Evolutionary conservation across 108 stramenopile genomes (phyloP).

Genomic region (Skeletonema grethae): DNA sequence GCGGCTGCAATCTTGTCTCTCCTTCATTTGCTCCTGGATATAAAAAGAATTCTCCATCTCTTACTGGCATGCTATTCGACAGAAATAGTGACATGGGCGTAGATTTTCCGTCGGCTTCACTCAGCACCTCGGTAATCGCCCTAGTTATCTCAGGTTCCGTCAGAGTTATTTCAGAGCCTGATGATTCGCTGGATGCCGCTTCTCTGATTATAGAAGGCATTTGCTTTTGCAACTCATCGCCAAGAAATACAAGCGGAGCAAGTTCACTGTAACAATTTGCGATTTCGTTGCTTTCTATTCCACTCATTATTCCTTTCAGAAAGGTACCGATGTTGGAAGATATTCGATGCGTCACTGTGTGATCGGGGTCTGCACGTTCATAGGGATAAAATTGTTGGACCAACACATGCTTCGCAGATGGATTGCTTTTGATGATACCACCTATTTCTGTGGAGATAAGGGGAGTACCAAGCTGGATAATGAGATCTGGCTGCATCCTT

Average conservation of each 20-base stretch:
- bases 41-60: conserved; percentile 90
- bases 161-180: conserved; percentile 24
- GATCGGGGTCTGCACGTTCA: conserved; percentile 73
- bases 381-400: conserved; percentile 63
- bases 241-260: conserved; percentile 61
- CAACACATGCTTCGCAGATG: conserved; percentile 56
- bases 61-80: conserved; percentile 93
- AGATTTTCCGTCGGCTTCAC: conserved; percentile 23
- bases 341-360: conserved; percentile 71
- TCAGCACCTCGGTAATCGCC: conserved; percentile 61
- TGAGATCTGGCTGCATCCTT: conserved; percentile 79
- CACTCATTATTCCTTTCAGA: conserved; percentile 28
- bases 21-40: conserved; percentile 46
- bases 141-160: conserved; percentile 86
- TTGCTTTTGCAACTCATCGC: conserved; percentile 48
- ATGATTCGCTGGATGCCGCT: conserved; percentile 22
- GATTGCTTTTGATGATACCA: conserved; percentile 50
- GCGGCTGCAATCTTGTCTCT: conserved; percentile 1
- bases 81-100: conserved; percentile 64
- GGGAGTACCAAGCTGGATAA: conserved; percentile 87
- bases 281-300: conserved; percentile 13
- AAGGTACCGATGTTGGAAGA: conserved; percentile 56
- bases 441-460: conserved; percentile 82
- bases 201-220: conserved; percentile 68
- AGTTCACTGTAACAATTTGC: conserved; percentile 55